A percentile compares a stretch with the other conserved stretches of the same genome.
Conservation (phyloP, 768 basidiomycete genomes). For the Inosperma sp. region DNA sequence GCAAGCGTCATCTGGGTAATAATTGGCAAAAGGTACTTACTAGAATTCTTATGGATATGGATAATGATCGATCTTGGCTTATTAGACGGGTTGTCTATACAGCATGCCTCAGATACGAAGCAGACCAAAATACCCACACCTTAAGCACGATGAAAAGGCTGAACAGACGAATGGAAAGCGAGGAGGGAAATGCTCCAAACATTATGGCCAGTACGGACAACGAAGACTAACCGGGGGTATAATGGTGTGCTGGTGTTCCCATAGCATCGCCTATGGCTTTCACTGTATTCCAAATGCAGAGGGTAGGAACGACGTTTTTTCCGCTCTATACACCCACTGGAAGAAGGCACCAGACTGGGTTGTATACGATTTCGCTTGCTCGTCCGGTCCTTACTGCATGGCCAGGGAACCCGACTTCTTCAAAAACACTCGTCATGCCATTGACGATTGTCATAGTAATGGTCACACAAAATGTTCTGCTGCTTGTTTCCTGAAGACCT, state of each 20-base stretch:
- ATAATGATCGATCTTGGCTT: background rate
- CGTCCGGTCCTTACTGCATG: constrained; percentile 32
- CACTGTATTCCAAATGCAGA: constrained; percentile 30
- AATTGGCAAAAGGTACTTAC: constrained; percentile 14
- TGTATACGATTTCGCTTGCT: constrained; percentile 33
- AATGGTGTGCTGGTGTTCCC: constrained; percentile 32
- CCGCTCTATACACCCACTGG: constrained; percentile 34
- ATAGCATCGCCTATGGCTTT: constrained; percentile 32
- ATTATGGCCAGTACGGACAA: constrained; percentile 26
- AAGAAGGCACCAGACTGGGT: constrained; percentile 24
- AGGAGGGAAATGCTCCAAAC: constrained; percentile 25
- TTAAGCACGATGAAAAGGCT: constrained; percentile 20
- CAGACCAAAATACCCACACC: constrained; percentile 24
- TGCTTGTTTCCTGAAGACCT: constrained; percentile 27
- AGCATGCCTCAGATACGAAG: constrained; percentile 27
- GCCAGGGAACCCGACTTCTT: constrained; percentile 27
- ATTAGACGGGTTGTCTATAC: constrained; percentile 29
- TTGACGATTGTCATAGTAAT: constrained; percentile 32
- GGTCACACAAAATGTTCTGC: constrained; percentile 32
- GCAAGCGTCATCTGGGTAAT: background rate
- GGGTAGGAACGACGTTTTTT: constrained; percentile 38
- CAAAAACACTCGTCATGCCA: constrained; percentile 28
- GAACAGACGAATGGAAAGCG: constrained; percentile 9
- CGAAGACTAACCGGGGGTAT: constrained; percentile 25
- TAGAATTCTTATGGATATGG: background rate